Evolutionary conservation across 495 filamentous ascomycete species (phyloP), one percentile per base, ranked within the genome.

Genomic region (Aspergillus taichungensis): DNA sequence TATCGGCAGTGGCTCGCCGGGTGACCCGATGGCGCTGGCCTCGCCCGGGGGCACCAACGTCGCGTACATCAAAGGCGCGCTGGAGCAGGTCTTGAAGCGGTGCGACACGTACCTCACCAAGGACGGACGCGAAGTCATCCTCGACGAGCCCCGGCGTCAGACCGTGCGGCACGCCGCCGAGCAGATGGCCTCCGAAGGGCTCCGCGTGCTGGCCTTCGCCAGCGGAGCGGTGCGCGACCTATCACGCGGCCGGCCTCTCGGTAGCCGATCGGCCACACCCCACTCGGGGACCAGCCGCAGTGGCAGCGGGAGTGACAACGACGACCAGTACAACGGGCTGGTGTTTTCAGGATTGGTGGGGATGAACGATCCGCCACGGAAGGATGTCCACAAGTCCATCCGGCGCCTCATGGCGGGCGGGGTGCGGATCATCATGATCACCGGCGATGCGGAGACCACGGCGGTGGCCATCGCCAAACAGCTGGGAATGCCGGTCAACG

Each of bases 351-450:
- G 92, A 6, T 64, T 95, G 10, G 87, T 97, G 9, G 92, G 94
- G 33, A 98, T 98, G 90, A 94, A 87, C 50, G 92, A 98, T 57
- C 92, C 92, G 0, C 92, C 94, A 10, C 76, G 92, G 36, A 83
- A 85, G 49, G 87, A 87, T 36, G 92, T 97, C 5, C 84, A 88
- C 53, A 83, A 85, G 43, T 84, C 89, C 9, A 97, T 98, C 51
- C 76, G 88, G 51, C 84, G 87, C 33, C 69, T 98, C 42, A 92
- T 97, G 84, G 78, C 87, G 39, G 91, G 92, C 35, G 87, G 88
- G 8, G 94, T 98, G 41, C 88, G 88, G 55, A 84, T 97, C 30
- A 94, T 97, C 52, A 98, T 98, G 92, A 97, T 98, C 51, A 98
- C 92, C 8, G 92, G 92, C 45, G 92, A 98, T 63, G 83, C 92